Conservation (phyloP, 2,329 filamentous ascomycete species). For the Penicillium sp. region DNA sequence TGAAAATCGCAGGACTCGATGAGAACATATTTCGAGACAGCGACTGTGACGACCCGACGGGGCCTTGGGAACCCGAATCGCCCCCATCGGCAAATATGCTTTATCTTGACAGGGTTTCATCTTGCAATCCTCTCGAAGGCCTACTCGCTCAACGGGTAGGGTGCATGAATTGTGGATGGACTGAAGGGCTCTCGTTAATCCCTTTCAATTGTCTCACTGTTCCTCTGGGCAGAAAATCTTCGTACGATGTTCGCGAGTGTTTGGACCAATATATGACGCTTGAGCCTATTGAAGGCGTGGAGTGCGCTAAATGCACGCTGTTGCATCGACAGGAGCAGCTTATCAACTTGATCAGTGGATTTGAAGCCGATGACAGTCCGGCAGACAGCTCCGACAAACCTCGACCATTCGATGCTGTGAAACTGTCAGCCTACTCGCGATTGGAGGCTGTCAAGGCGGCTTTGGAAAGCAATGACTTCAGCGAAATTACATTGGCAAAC, state of each 20-base stretch:
- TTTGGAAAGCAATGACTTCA: conserved; percentile 75
- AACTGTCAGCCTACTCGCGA: conserved; percentile 48
- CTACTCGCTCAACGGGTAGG: conserved; percentile 83
- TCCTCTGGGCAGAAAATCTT: conserved; percentile 65
- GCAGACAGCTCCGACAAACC: conserved; percentile 23
- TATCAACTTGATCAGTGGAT: conserved; percentile 44
- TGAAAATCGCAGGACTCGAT: conserved; percentile 38
- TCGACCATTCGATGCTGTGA: conserved; percentile 38
- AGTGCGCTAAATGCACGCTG: conserved; percentile 88
- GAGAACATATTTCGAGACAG: conserved; percentile 33
- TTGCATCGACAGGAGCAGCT: conserved; percentile 56
- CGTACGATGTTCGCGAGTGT: conserved; percentile 72
- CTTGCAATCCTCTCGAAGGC: conserved; percentile 80
- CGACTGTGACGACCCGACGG: conserved; percentile 7
- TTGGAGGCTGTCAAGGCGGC: conserved; percentile 67
- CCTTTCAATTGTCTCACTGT: conserved; percentile 93
- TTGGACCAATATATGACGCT: conserved; percentile 81
- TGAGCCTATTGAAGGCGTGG: conserved; percentile 82
- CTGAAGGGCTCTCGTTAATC: conserved; percentile 83
- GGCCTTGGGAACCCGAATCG: conserved; percentile 13
- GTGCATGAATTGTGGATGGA: conserved; percentile 80
- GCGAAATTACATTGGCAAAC: conserved; percentile 62
- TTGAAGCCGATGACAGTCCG: conserved; percentile 39
- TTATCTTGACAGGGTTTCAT: conserved; percentile 21
- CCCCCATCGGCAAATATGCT: conserved; percentile 5